These are phyloP conservation scores for Pseudonectria foliicola DNA, from an alignment of 2,329 filamentous ascomycete genomes.

Conservation along the genomic window DNA sequence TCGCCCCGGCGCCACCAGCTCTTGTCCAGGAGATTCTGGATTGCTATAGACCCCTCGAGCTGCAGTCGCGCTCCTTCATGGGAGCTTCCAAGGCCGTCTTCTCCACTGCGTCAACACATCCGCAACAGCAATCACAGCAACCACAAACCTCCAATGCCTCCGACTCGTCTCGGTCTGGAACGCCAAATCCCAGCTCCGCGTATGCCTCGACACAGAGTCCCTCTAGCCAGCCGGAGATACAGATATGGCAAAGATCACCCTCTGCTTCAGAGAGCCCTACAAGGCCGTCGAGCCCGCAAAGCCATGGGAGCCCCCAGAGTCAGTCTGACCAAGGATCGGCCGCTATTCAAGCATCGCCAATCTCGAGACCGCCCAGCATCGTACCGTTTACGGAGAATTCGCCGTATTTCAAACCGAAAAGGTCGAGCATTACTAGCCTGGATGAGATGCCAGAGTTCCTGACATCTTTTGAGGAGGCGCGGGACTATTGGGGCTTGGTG, in stretches of 20 bases:
- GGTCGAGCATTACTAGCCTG: constrained; percentile 23
- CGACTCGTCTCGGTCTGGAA: constrained; percentile 1
- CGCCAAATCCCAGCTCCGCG: constrained; percentile 7
- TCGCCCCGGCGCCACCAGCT: constrained; percentile 29
- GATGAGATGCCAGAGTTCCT: constrained; percentile 28
- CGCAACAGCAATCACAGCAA: constrained; percentile 5
- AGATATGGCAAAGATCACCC: constrained; percentile 11
- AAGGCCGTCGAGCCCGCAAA: constrained; percentile 28
- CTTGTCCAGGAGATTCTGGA: constrained; percentile 33
- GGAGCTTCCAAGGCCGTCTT: constrained; percentile 31
- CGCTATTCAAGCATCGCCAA: constrained; percentile 12
- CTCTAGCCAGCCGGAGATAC: constrained; percentile 21
- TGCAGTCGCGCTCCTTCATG: constrained; percentile 33
- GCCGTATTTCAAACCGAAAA: constrained; percentile 29
- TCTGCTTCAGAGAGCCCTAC: constrained; percentile 6
- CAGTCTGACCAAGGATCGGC: constrained; percentile 11
- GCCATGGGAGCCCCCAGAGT: constrained; percentile 23
- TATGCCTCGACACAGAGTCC: constrained; percentile 12
- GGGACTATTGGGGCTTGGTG: constrained; percentile 31
- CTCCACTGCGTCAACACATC: no score
- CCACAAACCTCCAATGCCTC: constrained; percentile 5
- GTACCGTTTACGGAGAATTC: constrained; percentile 31
- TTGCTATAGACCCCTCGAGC: constrained; percentile 31
- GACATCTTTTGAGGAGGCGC: constrained; percentile 26
- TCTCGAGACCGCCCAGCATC: constrained; percentile 24